Percentiles rank a stretch among this genome's conserved stretches.
Conservation (phyloP, 2,329 filamentous ascomycete species). For the Epichloe uncinata region DNA sequence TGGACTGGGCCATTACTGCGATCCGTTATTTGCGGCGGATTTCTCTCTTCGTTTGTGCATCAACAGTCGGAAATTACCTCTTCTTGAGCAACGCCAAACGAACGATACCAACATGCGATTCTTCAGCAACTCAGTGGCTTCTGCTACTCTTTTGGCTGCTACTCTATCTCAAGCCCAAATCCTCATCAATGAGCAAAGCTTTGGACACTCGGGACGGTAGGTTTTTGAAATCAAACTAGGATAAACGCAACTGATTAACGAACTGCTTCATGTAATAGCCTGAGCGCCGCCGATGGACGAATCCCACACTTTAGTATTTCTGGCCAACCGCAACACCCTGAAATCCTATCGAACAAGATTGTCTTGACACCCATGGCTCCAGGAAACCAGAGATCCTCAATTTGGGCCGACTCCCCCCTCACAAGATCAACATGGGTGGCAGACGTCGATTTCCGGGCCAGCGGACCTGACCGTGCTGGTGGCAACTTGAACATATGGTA, state of each 20-base stretch:
- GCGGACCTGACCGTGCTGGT: constrained; percentile 69
- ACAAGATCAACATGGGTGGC: constrained; percentile 61
- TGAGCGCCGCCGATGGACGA: constrained; percentile 14
- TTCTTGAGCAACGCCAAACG: neutral
- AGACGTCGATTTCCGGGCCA: constrained; percentile 78
- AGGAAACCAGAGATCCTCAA: constrained; percentile 68
- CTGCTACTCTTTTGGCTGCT: constrained; percentile 30
- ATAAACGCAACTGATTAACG: neutral
- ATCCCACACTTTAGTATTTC: constrained; percentile 43
- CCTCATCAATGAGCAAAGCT: constrained; percentile 61
- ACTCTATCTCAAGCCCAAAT: constrained; percentile 47
- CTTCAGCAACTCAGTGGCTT: constrained; percentile 13
- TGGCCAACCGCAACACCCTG: constrained; percentile 40
- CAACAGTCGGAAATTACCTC: neutral
- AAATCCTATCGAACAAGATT: constrained; percentile 74
- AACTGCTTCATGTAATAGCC: neutral
- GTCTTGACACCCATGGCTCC: constrained; percentile 82
- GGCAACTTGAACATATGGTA: constrained; percentile 96
- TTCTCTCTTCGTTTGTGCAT: neutral
- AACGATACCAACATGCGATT: constrained; percentile 3
- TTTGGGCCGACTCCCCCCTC: constrained; percentile 61
- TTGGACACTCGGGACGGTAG: constrained; percentile 56
- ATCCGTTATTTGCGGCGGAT: neutral
- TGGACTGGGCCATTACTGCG: neutral
- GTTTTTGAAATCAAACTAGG: constrained; percentile 6